Evolutionary conservation across 2,329 filamentous ascomycete genomes (phyloP).

Genomic region (Sporothrix globosa): DNA sequence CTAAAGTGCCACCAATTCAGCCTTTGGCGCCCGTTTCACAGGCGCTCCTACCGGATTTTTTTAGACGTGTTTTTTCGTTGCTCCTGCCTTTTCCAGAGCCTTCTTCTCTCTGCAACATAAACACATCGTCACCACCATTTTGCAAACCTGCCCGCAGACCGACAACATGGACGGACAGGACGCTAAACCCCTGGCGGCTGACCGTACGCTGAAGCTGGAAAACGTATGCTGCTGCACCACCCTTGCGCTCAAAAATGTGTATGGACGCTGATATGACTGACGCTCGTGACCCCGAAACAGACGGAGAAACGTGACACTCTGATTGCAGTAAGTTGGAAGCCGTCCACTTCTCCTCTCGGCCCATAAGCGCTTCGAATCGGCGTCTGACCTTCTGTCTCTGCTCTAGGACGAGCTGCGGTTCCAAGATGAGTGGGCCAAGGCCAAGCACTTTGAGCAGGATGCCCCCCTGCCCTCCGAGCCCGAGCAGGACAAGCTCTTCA

Average conservation of each 20-base stretch:
- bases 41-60: slow-evolving; percentile 14
- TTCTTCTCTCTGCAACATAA: slow-evolving; percentile 12
- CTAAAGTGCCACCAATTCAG: slow-evolving; percentile 28
- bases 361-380: not conserved
- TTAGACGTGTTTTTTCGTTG: slow-evolving; percentile 18
- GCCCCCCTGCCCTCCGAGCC: slow-evolving; percentile 80
- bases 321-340: slow-evolving; percentile 57
- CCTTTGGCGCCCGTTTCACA: slow-evolving; percentile 27
- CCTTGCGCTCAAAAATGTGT: not conserved
- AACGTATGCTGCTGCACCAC: slow-evolving; percentile 45
- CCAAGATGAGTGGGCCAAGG: slow-evolving; percentile 79
- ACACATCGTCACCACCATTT: slow-evolving; percentile 15
- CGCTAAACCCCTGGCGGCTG: slow-evolving; percentile 31
- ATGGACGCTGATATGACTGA: not conserved
- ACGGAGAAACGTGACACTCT: slow-evolving; percentile 87
- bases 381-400: not conserved
- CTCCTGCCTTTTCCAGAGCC: slow-evolving; percentile 16
- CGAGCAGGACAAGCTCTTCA: slow-evolving; percentile 89
- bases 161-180: slow-evolving; percentile 33
- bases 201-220: slow-evolving; percentile 37
- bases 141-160: not conserved
- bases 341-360: not conserved
- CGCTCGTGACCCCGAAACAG: slow-evolving; percentile 45
- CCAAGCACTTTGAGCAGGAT: slow-evolving; percentile 79
- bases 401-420: slow-evolving; percentile 76